Base-by-base conservation (phyloP, 768 basidiomycete species). In the Mrakia hoshinonis region DNA sequence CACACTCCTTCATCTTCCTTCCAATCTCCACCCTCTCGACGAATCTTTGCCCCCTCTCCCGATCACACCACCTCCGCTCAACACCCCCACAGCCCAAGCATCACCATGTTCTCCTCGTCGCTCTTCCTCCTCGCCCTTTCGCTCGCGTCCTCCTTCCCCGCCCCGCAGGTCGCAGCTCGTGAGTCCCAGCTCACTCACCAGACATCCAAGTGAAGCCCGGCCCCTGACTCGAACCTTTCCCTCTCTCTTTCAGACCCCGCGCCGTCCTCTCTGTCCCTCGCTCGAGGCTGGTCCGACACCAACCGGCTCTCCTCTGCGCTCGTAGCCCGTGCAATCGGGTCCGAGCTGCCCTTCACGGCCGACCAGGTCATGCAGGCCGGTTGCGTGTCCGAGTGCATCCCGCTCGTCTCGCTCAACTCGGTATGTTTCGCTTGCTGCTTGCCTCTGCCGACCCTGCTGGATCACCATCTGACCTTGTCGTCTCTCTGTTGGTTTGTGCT, bases 271-370 rank as follows among this genome's bases (percentile, higher is more conserved):
- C 24, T 18, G 6, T 43, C 52, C 36, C 52, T 67, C 52, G 51
- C 67, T 1, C 22, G 51, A 11, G 67, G 67, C 36, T 67, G 67
- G 67, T 54, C 67, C 12, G 51, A 52, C n/a, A 36, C 51, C 67
- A 13, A 22, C 13, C 52, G 52, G 11, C 38, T 51, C 52, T 54
- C 67, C 51, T 54, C 67, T 6, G 12, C 55, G 24, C 55, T 58
- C 55, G 55, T 34, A 5, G 11, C 55, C 0, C 11, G 55, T 31
- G 55, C 55, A 26, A 31, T 31, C 67, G n/a, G 11, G 1, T 38
- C 52, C 52, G 36, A 24, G 5, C 26, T 38, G 36, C n/a, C 22
- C 10, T 67, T 67, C 67, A 67, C 34, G 1, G 38, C 36, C 24
- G 22, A 20, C 4, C 39, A 51, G 5, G 26, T 43, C 52, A 24